These are phyloP conservation scores for Pachysandra terminalis DNA, from an alignment of 164 flowering plant genomes.

Conservation along the genomic window DNA sequence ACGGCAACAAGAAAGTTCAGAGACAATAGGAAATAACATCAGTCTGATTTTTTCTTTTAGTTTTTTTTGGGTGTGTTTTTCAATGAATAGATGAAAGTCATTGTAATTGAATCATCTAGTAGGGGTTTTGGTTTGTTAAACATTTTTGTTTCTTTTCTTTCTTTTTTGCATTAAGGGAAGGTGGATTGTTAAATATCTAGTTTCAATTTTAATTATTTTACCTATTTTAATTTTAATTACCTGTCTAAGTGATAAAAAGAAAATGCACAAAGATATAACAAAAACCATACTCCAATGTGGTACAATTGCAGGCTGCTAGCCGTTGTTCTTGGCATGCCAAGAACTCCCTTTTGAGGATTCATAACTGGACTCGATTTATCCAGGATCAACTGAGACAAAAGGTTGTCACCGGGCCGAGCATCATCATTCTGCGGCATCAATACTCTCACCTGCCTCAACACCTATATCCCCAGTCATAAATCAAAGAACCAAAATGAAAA, in stretches of 20 bases:
- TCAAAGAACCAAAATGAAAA: not conserved
- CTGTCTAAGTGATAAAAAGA: not conserved
- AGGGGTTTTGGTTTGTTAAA: too few species aligned
- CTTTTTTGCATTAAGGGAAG: too few species aligned
- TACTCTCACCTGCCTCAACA: constrained; percentile 6
- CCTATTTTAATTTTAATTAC: too few species aligned
- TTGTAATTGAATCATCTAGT: too few species aligned
- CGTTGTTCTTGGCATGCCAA: not conserved
- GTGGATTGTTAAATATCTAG: too few species aligned
- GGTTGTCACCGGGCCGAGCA: not conserved
- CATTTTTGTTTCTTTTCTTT: too few species aligned
- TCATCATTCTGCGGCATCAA: constrained; percentile 6
- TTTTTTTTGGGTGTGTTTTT: too few species aligned
- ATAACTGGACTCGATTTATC: not conserved
- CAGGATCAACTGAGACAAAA: not conserved
- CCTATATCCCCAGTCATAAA: constrained; percentile 6
- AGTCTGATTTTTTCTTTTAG: too few species aligned
- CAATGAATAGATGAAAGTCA: too few species aligned
- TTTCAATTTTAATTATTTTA: too few species aligned
- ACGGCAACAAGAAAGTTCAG: not conserved
- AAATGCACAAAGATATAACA: not conserved
- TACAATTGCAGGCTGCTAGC: not conserved
- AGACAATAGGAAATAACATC: not conserved
- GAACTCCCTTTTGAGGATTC: not conserved
- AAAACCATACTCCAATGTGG: not conserved